phyloP scores from a whole-genome alignment of 2,329 filamentous ascomycete species.

The Sporothrix inflata region DNA sequence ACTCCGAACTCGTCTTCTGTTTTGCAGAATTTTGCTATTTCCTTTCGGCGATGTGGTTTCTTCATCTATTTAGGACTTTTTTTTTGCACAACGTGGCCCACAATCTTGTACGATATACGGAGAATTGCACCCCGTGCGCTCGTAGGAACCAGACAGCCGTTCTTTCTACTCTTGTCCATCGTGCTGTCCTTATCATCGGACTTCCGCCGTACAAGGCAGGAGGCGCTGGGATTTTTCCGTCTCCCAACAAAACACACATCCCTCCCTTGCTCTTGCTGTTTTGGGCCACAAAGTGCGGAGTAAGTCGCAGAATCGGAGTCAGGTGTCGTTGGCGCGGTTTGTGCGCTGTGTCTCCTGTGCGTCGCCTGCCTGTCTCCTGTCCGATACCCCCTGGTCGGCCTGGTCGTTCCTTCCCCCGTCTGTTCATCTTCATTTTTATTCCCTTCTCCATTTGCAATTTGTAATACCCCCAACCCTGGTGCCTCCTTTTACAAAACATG shows the following conservation, averaged over 20 bases:
- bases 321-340: slow-evolving; percentile 2
- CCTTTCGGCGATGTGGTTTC: not conserved
- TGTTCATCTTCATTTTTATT: not conserved
- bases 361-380: slow-evolving; percentile 16
- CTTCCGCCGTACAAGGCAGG: slow-evolving; percentile 15
- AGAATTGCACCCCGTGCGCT: not conserved
- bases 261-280: slow-evolving; percentile 11
- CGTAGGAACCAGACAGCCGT: slow-evolving; percentile 18
- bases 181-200: not conserved
- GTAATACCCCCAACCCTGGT: not conserved
- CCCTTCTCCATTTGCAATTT: not conserved
- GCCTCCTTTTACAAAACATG: not conserved
- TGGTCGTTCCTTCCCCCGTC: slow-evolving; percentile 2
- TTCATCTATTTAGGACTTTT: not conserved
- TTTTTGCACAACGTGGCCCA: slow-evolving; percentile 2
- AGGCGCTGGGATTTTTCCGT: not conserved
- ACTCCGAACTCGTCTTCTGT: not conserved
- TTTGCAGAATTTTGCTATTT: not conserved
- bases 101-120: not conserved
- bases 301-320: slow-evolving; percentile 16
- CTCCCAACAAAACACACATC: slow-evolving; percentile 21
- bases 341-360: slow-evolving; percentile 17
- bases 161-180: not conserved
- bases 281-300: slow-evolving; percentile 20
- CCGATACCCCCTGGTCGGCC: not conserved